A percentile compares a stretch with the other conserved stretches of the same genome.
Conservation (phyloP, 257 asterid genomes). For the Thymus mandschuricus region DNA sequence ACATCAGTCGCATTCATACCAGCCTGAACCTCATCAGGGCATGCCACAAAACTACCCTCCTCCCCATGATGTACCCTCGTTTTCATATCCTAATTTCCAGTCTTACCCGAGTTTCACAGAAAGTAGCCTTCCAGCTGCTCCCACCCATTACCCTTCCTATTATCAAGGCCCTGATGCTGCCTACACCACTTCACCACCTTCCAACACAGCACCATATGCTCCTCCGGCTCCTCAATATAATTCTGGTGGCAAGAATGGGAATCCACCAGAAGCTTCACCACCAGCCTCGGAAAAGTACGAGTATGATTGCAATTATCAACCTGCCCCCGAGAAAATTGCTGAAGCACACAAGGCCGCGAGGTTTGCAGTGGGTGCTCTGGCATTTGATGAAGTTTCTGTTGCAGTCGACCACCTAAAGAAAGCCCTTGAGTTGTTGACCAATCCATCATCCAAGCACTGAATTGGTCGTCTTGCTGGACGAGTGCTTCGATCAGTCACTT, state of each 20-base stretch:
- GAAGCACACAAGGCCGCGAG: conserved; percentile 98
- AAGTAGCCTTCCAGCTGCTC: conserved; percentile 73
- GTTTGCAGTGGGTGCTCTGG: conserved; percentile 91
- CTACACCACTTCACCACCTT: conserved; percentile 47
- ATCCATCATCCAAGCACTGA: conserved; percentile 69
- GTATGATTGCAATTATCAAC: conserved; percentile 79
- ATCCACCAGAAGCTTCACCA: conserved; percentile 49
- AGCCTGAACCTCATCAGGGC: conserved; percentile 43
- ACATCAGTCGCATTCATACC: conserved; percentile 56
- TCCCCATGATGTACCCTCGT: conserved; percentile 51
- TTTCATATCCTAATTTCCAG: conserved; percentile 69
- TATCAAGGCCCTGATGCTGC: conserved; percentile 65
- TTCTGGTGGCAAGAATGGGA: conserved; percentile 49
- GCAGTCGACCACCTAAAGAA: conserved; percentile 83
- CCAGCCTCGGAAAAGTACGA: conserved; percentile 46
- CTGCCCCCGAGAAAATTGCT: conserved; percentile 78
- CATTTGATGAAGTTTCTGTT: conserved; percentile 77
- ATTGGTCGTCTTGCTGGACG: background rate
- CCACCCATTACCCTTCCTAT: conserved; percentile 67
- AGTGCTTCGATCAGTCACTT: too few species aligned
- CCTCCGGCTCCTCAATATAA: conserved; percentile 51
- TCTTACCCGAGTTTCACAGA: conserved; percentile 80
- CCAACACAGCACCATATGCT: conserved; percentile 45
- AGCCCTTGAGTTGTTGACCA: conserved; percentile 82
- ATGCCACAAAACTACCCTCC: conserved; percentile 62